Base-by-base conservation (phyloP, 2,329 filamentous ascomycete genomes). In the Phialemoniopsis sp. region DNA sequence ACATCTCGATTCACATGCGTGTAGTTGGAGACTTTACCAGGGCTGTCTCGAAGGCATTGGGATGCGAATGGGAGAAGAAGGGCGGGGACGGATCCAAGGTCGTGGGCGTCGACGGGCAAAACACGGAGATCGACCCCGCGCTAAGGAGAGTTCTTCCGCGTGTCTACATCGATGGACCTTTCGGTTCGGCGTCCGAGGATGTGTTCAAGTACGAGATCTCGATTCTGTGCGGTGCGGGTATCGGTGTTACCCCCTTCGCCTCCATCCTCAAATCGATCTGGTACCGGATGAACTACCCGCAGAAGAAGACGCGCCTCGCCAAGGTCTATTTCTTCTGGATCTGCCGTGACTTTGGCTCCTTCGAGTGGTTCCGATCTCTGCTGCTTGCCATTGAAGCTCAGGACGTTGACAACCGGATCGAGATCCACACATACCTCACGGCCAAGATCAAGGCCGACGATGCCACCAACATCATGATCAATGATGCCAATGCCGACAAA, bases 281-380 rank as follows among this genome's bases (percentile, higher is more conserved):
- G 88, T 94, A 93, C 70, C 80, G 87, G 36, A 89, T 91, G 83
- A 91, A 89, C 72, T 90, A 88, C 64, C 85, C 85, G 3, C 82
- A 87, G 59, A 79, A 83, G 62, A 85, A 85, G 66, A 90, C 86
- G 3, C 75, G 86, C 4, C 73, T 94, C 32, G 76, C 82, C 55
- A 94, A 93, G 63, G 87, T 94, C 17, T 94, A 93, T 70, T 93
- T 93, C 70, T 89, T 93, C 76, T 93, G 88, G 88, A 82, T 93
- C 46, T 91, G 87, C 71, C 77, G 87, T 62, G 87, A 93, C 62
- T 91, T 91, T 55, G 87, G 84, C 28, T 89, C 85, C 0, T 90
- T 93, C 53, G 87, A 93, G 69, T 94, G 88, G 88, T 93, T 93
- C 73, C 77, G 87, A 36, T 90, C 85, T 18, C 68, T 94, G 44